Evolutionary conservation across 1,139 yeast genomes (phyloP), one percentile per base, ranked within the genome.

Genomic region (Lodderomyces parapsilosis): DNA sequence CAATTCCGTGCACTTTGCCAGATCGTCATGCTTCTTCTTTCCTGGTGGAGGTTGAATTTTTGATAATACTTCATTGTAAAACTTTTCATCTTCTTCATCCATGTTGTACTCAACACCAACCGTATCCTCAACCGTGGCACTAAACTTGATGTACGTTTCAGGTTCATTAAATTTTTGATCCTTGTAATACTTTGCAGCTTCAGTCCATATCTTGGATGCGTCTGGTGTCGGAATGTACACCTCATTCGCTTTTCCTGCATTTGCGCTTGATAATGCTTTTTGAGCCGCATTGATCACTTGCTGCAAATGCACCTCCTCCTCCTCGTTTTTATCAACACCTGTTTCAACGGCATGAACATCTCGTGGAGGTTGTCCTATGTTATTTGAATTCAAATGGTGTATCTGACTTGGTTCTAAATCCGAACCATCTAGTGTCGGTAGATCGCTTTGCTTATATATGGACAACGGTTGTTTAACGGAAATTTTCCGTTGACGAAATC

Each of bases 321-420:
- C 99, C 64, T 93, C 99, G 54, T 89, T 90, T 62, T 94, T 93
- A 61, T 93, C 99, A 40, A 93, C 99, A 64, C 99, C 99, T 6
- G 99, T 93, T 57, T 93, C 99, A 39, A 93, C 81, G 47, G 89
- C 89, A 57, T 89, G 91, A 23, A 88, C 66, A 51, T 91, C 97
- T 42, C 98, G 80, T 58, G 87, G 96, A 55, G 77, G 80, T 43
- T 81, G 83, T 51, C 57, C 57, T 38, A 51, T 49, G 17, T 42
- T 28, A 22, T 38, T 39, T 38, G 54, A 53, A 49, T 59, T 68
- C 30, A 73, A 56, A 53, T 73, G 78, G 52, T 71, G 68, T 19
- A 73, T 61, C 47, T 72, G 78, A 47, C 72, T 65, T 11, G 74
- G 77, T 49, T 73, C 78, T 43, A 73, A 57, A 43, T 72, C 77